A percentile compares a stretch with the other conserved stretches of the same genome.
Conservation (phyloP, 192 early-diverging fungal genomes). For the Coemansia guatemalensis region DNA sequence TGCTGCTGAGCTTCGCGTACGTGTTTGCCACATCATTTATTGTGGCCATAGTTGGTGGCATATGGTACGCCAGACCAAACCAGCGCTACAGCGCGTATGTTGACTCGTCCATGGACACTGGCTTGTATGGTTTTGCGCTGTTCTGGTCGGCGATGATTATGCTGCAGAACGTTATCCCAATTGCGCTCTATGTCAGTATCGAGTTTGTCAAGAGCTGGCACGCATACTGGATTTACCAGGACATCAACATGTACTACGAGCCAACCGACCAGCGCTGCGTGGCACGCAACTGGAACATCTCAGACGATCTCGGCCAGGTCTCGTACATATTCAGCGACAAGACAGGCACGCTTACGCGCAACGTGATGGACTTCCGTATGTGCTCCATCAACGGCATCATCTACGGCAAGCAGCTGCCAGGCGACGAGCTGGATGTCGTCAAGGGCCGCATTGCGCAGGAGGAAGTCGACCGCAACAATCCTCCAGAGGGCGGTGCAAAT, state of each 20-base stretch:
- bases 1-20: conserved; percentile 58
- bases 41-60: conserved; percentile 55
- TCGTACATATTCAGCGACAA: conserved; percentile 98
- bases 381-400: conserved; percentile 83
- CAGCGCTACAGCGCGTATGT: conserved; percentile 34
- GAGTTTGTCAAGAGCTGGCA: conserved; percentile 86
- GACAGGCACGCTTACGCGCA: conserved; percentile 93
- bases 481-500: conserved; percentile 43
- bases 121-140: conserved; percentile 45
- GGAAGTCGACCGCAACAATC: conserved; percentile 56
- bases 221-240: conserved; percentile 89
- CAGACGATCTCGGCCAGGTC: conserved; percentile 94
- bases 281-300: conserved; percentile 79
- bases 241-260: conserved; percentile 81
- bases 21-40: conserved; percentile 56
- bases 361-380: conserved; percentile 95
- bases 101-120: conserved; percentile 32
- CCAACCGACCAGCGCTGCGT: conserved; percentile 38
- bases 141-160: conserved; percentile 81
- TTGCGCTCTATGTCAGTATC: conserved; percentile 91
- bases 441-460: conserved; percentile 54
- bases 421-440: conserved; percentile 66
- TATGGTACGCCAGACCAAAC: conserved; percentile 42
- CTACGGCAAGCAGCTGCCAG: conserved; percentile 78
- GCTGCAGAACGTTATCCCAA: conserved; percentile 96